Percentiles rank a stretch among this genome's conserved stretches.
phyloP scores from a whole-genome alignment of 306 rosid genomes.

The Dalbergia cultrata region DNA sequence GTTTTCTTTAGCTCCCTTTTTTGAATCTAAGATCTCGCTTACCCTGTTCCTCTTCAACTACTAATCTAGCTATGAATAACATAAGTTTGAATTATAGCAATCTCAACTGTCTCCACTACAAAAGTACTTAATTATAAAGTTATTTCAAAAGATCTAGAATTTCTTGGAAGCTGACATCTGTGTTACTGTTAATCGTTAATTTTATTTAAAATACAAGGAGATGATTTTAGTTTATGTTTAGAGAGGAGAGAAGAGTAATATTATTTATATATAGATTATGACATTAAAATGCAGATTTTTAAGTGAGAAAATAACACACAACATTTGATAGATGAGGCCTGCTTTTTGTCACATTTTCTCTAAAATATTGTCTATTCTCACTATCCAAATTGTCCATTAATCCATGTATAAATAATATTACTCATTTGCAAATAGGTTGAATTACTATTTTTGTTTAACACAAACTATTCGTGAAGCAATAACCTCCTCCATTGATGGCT shows the following conservation, averaged over 20 bases:
- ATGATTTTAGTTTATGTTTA: neutral
- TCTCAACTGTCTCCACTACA: neutral
- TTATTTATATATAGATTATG: no score
- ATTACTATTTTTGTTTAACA: neutral
- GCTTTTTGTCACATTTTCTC: no score
- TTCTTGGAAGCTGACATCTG: neutral
- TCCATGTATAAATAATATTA: no score
- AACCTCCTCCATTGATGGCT: slow-evolving; percentile 13
- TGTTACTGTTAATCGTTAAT: neutral
- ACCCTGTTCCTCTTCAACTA: neutral
- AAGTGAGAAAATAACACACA: no score
- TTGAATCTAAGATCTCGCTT: neutral
- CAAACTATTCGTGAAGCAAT: neutral
- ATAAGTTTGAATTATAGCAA: neutral
- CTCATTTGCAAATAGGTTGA: neutral
- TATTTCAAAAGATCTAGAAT: neutral
- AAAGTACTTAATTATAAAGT: neutral
- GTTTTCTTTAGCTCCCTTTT: neutral
- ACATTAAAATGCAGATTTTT: no score
- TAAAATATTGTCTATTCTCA: no score
- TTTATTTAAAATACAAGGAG: neutral
- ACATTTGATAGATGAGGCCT: no score
- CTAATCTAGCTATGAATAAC: no score
- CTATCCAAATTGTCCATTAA: no score
- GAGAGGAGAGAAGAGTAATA: no score